phyloP scores from a whole-genome alignment of 2,329 filamentous ascomycete genomes.

The Sarocladium kiliense region DNA sequence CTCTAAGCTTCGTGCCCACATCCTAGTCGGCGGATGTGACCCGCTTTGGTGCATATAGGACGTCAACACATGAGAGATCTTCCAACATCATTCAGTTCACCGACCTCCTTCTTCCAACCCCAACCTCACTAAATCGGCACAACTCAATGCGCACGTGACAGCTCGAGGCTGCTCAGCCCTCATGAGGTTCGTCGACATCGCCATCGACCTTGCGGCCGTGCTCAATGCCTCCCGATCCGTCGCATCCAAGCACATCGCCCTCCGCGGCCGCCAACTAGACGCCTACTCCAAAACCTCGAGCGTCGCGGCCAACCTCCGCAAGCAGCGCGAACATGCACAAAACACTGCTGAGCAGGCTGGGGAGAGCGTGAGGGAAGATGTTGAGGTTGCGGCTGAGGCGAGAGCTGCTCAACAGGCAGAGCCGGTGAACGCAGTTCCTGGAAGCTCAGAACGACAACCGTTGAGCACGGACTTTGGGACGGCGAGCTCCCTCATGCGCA shows the following conservation, averaged over 20 bases:
- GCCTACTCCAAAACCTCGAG: slow-evolving; percentile 43
- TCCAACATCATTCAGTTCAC: neutral
- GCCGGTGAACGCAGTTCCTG: neutral
- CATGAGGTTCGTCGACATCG: slow-evolving; percentile 60
- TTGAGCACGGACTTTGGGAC: neutral
- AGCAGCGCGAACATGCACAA: neutral
- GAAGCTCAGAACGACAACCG: neutral
- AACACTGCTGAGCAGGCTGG: neutral
- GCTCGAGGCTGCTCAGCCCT: slow-evolving; percentile 19
- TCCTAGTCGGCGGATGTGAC: neutral
- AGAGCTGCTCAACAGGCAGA: slow-evolving; percentile 7
- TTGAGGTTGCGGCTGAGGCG: neutral
- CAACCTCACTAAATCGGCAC: neutral
- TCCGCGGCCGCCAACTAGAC: slow-evolving; percentile 50
- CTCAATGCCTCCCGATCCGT: slow-evolving; percentile 65
- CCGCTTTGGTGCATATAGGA: slow-evolving; percentile 8
- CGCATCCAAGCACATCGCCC: slow-evolving; percentile 56
- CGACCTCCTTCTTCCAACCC: neutral
- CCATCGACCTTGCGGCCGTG: slow-evolving; percentile 65
- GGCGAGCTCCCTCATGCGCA: neutral
- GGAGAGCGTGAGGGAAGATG: slow-evolving; percentile 5
- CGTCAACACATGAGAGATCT: neutral
- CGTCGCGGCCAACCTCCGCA: slow-evolving; percentile 20
- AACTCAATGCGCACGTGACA: slow-evolving; percentile 19
- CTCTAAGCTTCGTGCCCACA: too few species aligned